A percentile compares a stretch with the other conserved stretches of the same genome.
Evolutionary conservation across 2,329 filamentous ascomycete genomes (phyloP).

Genomic region (Coniella vitis): DNA sequence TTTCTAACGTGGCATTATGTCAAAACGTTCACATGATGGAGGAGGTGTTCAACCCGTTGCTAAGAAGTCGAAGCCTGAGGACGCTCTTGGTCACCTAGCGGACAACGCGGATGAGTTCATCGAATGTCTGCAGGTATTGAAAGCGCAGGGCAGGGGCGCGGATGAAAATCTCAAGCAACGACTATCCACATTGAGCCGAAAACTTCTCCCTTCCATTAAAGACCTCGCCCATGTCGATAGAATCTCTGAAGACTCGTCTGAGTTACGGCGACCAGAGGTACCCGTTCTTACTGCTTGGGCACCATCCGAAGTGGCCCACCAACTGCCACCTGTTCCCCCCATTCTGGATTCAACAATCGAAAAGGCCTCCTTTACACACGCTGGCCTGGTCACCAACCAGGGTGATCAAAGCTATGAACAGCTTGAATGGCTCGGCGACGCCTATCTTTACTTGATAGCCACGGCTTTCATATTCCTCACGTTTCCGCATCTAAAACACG

Average conservation of each 20-base stretch:
- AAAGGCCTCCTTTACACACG: constrained; percentile 60
- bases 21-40: constrained; percentile 29
- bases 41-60: constrained; percentile 10
- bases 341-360: constrained; percentile 55
- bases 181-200: constrained; percentile 17
- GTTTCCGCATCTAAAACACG: constrained; percentile 58
- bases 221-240: constrained; percentile 3
- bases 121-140: constrained; percentile 29
- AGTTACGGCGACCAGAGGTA: constrained; percentile 3
- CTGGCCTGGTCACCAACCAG: constrained; percentile 34
- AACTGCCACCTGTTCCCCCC: constrained; percentile 52
- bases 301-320: constrained; percentile 38
- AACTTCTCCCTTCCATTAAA: constrained; percentile 12
- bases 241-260: background rate
- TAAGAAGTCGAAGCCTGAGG: constrained; percentile 17
- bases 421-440: constrained; percentile 84
- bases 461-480: constrained; percentile 68
- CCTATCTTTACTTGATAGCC: constrained; percentile 73
- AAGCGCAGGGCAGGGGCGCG: constrained; percentile 1
- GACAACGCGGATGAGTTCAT: constrained; percentile 33
- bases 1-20: constrained; percentile 23
- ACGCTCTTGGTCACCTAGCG: constrained; percentile 25
- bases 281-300: constrained; percentile 40
- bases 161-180: constrained; percentile 18
- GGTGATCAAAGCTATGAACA: constrained; percentile 61